Base-by-base conservation (phyloP, 2,329 filamentous ascomycete genomes). In the Aspergillus chevalieri region DNA sequence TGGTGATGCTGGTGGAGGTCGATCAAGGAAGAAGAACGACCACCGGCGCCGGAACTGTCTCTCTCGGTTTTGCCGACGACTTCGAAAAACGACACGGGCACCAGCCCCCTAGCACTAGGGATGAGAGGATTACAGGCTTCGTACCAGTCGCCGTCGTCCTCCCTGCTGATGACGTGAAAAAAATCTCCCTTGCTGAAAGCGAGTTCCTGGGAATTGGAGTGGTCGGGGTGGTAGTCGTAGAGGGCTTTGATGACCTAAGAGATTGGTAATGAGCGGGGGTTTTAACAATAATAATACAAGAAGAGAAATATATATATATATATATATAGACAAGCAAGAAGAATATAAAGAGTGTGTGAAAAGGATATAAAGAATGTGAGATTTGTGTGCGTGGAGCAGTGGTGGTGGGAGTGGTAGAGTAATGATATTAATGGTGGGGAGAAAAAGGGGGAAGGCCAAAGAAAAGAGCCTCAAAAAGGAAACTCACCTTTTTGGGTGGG, bases 71-170 rank as follows among this genome's bases (percentile, higher is more conserved):
- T 92, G 56, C 90, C 91, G 44, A 98, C 81, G 36, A 85, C 82
- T 69, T 97, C 90, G 71, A 98, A 98, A 73, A 90, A 96, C 50
- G 86, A 83, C 50, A 96, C 93, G 6, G 93, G 93, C 42, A 98
- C 93, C 52, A 98, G 80, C 53, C 93, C 93, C 58, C 90, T 84
- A 46, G 89, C 89, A 71, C 86, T 86, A 62, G 63, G 89, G 57
- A 95, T 78, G 46, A 87, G 82, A 52, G 93, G 93, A 67, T 98
- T 98, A 78, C 90, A 97, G 49, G 92, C 93, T 73, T 97, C 93
- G 78, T 96, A 98, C 92, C 93, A 98, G 67, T 96, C 89, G 38
- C 77, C 75, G 68, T 97, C 92, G 77, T 96, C 86, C 74, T 97
- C 93, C 69, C 92, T 86, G 63, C 88, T 89, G 69, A 97, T 92